phyloP scores from a whole-genome alignment of 1,139 yeast species.

The Candida frijolesensis region DNA sequence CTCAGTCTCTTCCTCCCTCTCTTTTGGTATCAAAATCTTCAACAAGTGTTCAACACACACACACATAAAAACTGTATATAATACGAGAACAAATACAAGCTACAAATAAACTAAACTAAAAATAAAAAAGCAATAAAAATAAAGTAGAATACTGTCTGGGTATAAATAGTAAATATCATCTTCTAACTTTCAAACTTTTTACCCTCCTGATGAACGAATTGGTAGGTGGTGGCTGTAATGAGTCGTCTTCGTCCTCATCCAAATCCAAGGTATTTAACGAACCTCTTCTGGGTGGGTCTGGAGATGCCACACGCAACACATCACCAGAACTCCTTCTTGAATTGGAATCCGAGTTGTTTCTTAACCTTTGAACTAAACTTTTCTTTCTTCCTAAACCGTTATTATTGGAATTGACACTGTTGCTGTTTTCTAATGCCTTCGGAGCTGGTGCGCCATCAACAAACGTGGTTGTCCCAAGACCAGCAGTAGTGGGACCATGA shows the following conservation, averaged over 20 bases:
- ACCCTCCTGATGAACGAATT: conserved; percentile 76
- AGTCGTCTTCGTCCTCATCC: conserved; percentile 25
- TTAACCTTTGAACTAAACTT: conserved; percentile 69
- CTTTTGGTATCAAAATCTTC: neutral
- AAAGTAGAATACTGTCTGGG: conserved; percentile 2
- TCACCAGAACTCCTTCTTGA: conserved; percentile 44
- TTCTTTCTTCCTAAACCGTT: conserved; percentile 67
- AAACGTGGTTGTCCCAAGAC: conserved; percentile 90
- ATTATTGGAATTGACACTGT: conserved; percentile 16
- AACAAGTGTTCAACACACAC: neutral
- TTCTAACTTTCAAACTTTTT: conserved; percentile 80
- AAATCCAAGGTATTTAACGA: conserved; percentile 19
- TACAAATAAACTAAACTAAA: conserved; percentile 1
- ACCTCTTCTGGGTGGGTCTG: conserved; percentile 21
- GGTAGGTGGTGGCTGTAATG: conserved; percentile 30
- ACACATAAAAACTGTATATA: conserved; percentile 1
- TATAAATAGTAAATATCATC: conserved; percentile 15
- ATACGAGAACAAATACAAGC: conserved; percentile 16
- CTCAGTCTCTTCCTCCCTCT: neutral
- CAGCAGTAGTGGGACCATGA: conserved; percentile 84
- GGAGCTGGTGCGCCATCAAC: conserved; percentile 97
- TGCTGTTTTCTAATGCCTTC: conserved; percentile 20
- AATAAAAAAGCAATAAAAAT: neutral
- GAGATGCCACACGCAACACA: conserved; percentile 2
- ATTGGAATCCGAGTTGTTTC: conserved; percentile 40